phyloP scores from a whole-genome alignment of 176 grass and related monocot species.

The Hsuehochloa calcarea region DNA sequence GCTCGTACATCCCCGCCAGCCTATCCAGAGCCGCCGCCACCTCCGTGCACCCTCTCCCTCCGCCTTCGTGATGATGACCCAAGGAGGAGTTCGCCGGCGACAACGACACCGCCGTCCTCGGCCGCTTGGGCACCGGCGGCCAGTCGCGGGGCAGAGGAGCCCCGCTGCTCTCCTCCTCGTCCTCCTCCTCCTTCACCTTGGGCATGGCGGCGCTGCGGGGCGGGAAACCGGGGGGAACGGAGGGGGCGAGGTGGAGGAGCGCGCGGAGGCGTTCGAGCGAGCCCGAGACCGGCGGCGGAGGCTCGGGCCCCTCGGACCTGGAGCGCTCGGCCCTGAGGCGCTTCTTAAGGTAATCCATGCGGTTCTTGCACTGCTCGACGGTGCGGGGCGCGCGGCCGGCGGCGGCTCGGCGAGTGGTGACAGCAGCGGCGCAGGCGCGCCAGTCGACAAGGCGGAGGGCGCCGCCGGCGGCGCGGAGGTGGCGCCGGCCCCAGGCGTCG shows the following conservation, averaged over 20 bases:
- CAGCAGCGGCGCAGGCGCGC: constrained; percentile 54
- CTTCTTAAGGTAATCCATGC: constrained; percentile 66
- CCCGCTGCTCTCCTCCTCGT: background rate
- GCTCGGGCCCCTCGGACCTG: background rate
- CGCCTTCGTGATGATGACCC: constrained; percentile 7
- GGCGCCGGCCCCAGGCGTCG: constrained; percentile 48
- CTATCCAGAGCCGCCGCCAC: constrained; percentile 48
- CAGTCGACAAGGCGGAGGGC: constrained; percentile 42
- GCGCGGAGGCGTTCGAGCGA: constrained; percentile 33
- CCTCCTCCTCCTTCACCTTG: background rate
- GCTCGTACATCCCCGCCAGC: constrained; percentile 46
- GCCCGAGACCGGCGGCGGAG: constrained; percentile 6
- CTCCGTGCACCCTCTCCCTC: constrained; percentile 13
- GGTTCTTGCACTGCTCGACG: constrained; percentile 68
- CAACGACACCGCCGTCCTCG: constrained; percentile 42
- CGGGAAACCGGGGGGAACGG: background rate
- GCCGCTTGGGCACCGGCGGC: constrained; percentile 54
- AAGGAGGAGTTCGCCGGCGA: constrained; percentile 32
- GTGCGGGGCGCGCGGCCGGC: constrained; percentile 42
- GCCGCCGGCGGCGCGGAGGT: constrained; percentile 37
- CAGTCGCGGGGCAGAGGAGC: constrained; percentile 37
- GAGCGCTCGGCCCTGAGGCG: constrained; percentile 42
- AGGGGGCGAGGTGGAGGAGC: constrained; percentile 41
- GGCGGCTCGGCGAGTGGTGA: constrained; percentile 37
- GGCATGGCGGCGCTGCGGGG: background rate